Conservation (phyloP, 2,329 filamentous ascomycete species). For the Fusarium lateritium region DNA sequence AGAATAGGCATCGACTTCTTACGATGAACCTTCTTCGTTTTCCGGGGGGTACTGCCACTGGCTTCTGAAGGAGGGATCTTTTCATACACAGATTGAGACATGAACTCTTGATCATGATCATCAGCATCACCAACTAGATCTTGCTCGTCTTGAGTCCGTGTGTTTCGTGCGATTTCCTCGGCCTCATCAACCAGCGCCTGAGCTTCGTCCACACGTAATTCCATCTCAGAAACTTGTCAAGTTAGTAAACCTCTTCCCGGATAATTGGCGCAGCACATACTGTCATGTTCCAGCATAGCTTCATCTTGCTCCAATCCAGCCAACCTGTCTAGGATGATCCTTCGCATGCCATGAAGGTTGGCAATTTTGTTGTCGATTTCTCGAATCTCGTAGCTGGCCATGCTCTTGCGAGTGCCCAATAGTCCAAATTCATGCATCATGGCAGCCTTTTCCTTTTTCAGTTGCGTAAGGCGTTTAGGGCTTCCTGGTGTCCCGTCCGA, state of each 20-base stretch:
- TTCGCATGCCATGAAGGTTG: slow-evolving; percentile 92
- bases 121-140: slow-evolving; percentile 67
- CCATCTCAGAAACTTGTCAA: slow-evolving; percentile 72
- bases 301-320: slow-evolving; percentile 93
- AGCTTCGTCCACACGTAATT: slow-evolving; percentile 73
- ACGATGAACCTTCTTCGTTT: slow-evolving; percentile 69
- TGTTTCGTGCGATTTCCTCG: slow-evolving; percentile 67
- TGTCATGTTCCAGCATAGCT: slow-evolving; percentile 88
- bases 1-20: slow-evolving; percentile 93
- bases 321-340: slow-evolving; percentile 89
- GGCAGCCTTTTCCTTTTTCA: slow-evolving; percentile 84
- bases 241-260: slow-evolving; percentile 50
- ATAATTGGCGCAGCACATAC: slow-evolving; percentile 63
- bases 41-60: slow-evolving; percentile 61
- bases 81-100: slow-evolving; percentile 98
- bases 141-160: slow-evolving; percentile 67
- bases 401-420: slow-evolving; percentile 93
- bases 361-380: slow-evolving; percentile 98
- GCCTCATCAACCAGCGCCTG: slow-evolving; percentile 72
- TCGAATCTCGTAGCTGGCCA: slow-evolving; percentile 95
- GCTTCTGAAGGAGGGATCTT: slow-evolving; percentile 77
- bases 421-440: slow-evolving; percentile 91
- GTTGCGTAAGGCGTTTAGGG: slow-evolving; percentile 77
- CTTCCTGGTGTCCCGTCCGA: slow-evolving; percentile 68
- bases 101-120: slow-evolving; percentile 75